phyloP scores from a whole-genome alignment of 805 yeast genomes.

The Blastobotrys attinorum region DNA sequence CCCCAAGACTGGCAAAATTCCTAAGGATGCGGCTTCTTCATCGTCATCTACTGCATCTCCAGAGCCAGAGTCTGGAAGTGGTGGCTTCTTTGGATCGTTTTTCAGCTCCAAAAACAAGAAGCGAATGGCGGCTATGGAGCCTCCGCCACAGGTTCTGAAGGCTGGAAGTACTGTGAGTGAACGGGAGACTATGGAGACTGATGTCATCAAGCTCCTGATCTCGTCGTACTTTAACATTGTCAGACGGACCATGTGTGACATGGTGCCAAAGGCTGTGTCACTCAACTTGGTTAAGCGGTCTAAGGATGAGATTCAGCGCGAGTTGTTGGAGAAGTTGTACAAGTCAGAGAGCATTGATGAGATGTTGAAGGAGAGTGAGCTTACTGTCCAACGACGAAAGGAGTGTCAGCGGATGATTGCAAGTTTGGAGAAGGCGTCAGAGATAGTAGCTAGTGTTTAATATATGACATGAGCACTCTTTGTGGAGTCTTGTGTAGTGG shows the following conservation, averaged over 20 bases:
- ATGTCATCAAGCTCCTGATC: constrained; percentile 87
- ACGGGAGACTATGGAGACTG: constrained; percentile 94
- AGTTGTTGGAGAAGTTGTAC: constrained; percentile 78
- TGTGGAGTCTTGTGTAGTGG: too few species aligned
- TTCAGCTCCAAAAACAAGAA: constrained; percentile 88
- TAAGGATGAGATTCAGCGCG: constrained; percentile 84
- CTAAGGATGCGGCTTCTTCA: not conserved
- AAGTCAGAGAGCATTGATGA: constrained; percentile 59
- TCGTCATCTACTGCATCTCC: constrained; percentile 19
- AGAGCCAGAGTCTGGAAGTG: constrained; percentile 27
- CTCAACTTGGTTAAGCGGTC: constrained; percentile 78
- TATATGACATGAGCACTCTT: too few species aligned
- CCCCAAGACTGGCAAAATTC: constrained; percentile 75
- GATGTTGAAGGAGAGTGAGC: constrained; percentile 83
- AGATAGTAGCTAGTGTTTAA: constrained; percentile 71
- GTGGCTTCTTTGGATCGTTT: constrained; percentile 93
- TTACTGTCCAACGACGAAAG: constrained; percentile 86
- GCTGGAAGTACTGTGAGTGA: constrained; percentile 92
- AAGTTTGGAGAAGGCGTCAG: constrained; percentile 80
- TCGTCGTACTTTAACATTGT: constrained; percentile 88
- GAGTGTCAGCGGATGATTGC: constrained; percentile 95
- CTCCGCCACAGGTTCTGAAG: constrained; percentile 91
- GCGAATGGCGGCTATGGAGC: constrained; percentile 91
- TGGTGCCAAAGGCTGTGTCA: constrained; percentile 94
- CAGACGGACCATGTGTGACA: constrained; percentile 85